These are phyloP conservation scores for Stereum hirsutum DNA, from an alignment of 1,284 basidiomycete species.

Conservation along the genomic window DNA sequence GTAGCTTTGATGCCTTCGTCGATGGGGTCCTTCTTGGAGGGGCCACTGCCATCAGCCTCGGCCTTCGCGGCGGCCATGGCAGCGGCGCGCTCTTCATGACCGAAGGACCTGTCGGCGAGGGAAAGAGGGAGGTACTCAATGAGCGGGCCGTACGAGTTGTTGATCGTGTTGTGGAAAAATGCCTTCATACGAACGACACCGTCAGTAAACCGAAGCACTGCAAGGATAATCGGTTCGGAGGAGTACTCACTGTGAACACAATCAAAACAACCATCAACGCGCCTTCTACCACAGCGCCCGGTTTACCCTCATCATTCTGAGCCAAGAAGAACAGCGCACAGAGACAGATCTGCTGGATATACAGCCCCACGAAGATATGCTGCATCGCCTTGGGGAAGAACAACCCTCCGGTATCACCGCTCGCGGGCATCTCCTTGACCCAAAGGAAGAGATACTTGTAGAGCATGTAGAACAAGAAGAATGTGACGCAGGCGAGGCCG, in stretches of 20 bases:
- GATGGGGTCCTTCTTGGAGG: background rate
- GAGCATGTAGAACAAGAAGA: slow-evolving; percentile 77
- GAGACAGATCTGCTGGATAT: slow-evolving; percentile 79
- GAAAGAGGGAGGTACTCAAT: slow-evolving; percentile 64
- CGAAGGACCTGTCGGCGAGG: slow-evolving; percentile 32
- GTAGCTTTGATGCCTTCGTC: background rate
- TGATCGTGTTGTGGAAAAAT: slow-evolving; percentile 60
- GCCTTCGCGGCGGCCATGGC: background rate
- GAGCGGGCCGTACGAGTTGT: slow-evolving; percentile 62
- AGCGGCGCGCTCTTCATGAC: background rate
- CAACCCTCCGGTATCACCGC: slow-evolving; percentile 82
- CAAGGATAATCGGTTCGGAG: slow-evolving; percentile 4
- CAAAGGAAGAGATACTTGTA: slow-evolving; percentile 90
- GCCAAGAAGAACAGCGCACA: slow-evolving; percentile 86
- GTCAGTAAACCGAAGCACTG: slow-evolving; percentile 9
- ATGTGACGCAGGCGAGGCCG: slow-evolving; percentile 78
- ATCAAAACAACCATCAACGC: slow-evolving; percentile 82
- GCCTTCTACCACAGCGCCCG: slow-evolving; percentile 63
- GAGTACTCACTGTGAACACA: slow-evolving; percentile 55
- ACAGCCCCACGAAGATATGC: slow-evolving; percentile 90
- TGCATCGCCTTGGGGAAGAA: slow-evolving; percentile 95
- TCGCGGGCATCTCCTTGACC: slow-evolving; percentile 65
- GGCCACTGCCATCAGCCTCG: background rate
- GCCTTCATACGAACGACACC: slow-evolving; percentile 27
- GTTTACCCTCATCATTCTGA: slow-evolving; percentile 36